Base-by-base conservation (phyloP, 129 eudicot genomes). In the Helichrysum umbraculigerum region DNA sequence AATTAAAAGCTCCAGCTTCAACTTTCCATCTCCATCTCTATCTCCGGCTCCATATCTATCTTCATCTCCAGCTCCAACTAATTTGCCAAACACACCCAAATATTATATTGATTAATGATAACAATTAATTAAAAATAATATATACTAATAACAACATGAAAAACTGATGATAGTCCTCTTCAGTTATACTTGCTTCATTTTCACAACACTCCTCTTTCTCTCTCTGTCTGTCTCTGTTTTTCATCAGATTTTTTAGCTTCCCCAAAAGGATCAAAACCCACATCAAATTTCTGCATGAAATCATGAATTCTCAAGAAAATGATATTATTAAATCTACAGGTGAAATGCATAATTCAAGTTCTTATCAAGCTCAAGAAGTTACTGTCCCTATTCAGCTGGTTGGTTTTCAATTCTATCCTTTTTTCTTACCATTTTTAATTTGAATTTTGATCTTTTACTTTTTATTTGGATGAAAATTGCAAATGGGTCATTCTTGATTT, bases 251-350 rank as follows among this genome's bases (percentile, higher is more conserved):
- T 35, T 35, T 33, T 16, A 21, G 75, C 60, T 73, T 44, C 12
- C 14, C 75, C 20, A 30, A 73, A 72, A 80, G 21, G 57, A 66
- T 30, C 75, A 74, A 67, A 74, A 80, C 62, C 68, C 71, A 58
- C 11, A 16, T 80, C 37, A 41, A 66, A 67, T 30, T 41, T 66
- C 71, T 67, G 54, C 71, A 80, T 74, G 83, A 79, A 78, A 29
- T 64, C 74, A 79, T 79, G 83, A 79, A 79, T 52, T 29, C 17
- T 56, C 62, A 73, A 56, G 79, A 72, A 72, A 64, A 65, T 37
- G 54, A 54, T 79, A 72, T 16, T 30, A 19, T n/a, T 68, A 39
- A 73, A 52, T 73, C 70, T 73, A 14, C 61, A 42, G 61, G 61
- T 30, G 75, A 66, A 8, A 52, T 28, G 19, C 62, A 65, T 66